A percentile compares a stretch with the other conserved stretches of the same genome.
These are phyloP conservation scores for Persicaria maculosa DNA, from an alignment of 148 eudicot species.

Conservation along the genomic window DNA sequence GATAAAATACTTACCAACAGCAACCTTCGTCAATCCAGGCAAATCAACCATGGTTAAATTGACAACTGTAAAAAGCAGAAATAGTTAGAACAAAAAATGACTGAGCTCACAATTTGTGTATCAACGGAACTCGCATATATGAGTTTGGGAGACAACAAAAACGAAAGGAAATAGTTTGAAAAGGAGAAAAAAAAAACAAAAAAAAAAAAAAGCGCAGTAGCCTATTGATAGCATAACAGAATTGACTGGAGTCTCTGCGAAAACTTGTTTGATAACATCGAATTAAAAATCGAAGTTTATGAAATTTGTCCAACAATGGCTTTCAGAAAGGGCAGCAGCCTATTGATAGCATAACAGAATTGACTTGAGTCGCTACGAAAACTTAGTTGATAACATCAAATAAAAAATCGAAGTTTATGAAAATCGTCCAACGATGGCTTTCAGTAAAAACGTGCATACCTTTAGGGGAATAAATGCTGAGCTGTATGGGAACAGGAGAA, in stretches of 20 bases:
- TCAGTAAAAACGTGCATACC: conserved; percentile 24
- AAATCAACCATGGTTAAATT: conserved; percentile 87
- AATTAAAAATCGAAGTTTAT: not conserved
- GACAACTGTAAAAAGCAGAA: conserved; percentile 51
- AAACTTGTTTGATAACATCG: not conserved
- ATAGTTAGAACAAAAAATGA: conserved; percentile 1
- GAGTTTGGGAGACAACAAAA: not conserved
- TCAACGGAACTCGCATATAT: not conserved
- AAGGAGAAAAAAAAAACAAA: not conserved
- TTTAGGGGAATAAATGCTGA: conserved; percentile 83
- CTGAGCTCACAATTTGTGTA: not conserved
- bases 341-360: not conserved
- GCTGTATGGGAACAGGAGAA: conserved; percentile 95
- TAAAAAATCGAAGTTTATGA: not conserved
- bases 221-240: not conserved
- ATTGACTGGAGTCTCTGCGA: not conserved
- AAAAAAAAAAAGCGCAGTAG: not conserved
- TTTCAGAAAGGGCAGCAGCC: not conserved
- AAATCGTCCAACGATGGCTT: not conserved
- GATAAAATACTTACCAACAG: conserved; percentile 63
- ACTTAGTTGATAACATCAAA: not conserved
- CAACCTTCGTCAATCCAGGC: conserved; percentile 96
- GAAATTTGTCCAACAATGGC: not conserved
- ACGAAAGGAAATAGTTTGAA: not conserved
- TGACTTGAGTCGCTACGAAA: not conserved